These are phyloP conservation scores for Pythium coloratum DNA, from an alignment of 352 stramenopile genomes.

Conservation along the genomic window DNA sequence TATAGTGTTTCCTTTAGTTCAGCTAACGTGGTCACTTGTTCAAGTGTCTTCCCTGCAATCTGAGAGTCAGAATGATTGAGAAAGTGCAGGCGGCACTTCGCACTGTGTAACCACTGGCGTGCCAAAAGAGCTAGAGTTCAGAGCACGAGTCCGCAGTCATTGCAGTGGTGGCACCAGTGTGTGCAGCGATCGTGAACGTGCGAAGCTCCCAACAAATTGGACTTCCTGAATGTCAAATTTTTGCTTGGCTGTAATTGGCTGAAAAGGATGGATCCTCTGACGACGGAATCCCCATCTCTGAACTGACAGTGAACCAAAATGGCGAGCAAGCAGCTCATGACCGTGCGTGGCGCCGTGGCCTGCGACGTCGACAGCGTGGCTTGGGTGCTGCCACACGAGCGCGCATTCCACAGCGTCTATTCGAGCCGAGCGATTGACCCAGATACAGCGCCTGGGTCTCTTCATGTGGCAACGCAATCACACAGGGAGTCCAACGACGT, in stretches of 20 bases:
- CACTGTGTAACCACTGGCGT: background rate
- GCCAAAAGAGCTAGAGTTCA: background rate
- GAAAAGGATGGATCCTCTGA: slow-evolving; percentile 5
- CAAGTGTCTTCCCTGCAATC: too few relatives aligned
- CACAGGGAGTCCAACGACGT: slow-evolving; percentile 24
- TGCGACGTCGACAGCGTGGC: slow-evolving; percentile 35
- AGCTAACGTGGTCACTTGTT: too few relatives aligned
- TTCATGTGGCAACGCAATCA: background rate
- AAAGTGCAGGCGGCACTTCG: too few relatives aligned
- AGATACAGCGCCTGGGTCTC: background rate
- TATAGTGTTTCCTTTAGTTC: background rate
- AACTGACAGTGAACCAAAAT: slow-evolving; percentile 14
- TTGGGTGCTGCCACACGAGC: slow-evolving; percentile 53
- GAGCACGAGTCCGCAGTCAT: too few relatives aligned
- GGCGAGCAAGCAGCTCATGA: slow-evolving; percentile 24
- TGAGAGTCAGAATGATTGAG: too few relatives aligned
- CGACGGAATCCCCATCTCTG: background rate
- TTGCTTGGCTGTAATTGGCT: background rate
- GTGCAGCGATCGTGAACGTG: too few relatives aligned
- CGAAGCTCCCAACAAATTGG: too few relatives aligned
- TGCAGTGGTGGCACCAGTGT: too few relatives aligned
- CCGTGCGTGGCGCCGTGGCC: slow-evolving; percentile 43
- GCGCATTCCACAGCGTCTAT: slow-evolving; percentile 55
- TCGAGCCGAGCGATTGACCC: background rate
- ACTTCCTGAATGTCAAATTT: background rate